Base-by-base conservation (phyloP, 768 basidiomycete genomes). In the Neoboletus magnificus region DNA sequence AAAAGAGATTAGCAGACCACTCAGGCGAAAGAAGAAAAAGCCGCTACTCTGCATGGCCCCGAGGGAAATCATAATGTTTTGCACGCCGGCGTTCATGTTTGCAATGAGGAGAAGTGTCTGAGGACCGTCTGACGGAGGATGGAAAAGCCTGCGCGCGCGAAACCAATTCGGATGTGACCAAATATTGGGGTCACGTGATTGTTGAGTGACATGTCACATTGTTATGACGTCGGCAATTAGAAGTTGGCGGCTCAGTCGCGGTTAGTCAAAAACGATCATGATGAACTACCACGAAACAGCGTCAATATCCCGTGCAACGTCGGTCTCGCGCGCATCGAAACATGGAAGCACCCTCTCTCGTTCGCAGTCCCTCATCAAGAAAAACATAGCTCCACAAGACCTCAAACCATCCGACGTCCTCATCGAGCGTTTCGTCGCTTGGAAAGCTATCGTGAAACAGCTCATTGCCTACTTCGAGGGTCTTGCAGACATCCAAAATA, bases 361-460 rank as follows among this genome's bases (percentile, higher is more conserved):
- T 46, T 84, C 82, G 54, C 89, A 93, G 72, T 88, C 87, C 4
- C 84, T 98, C 66, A 93, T 98, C 79, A 92, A 92, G 81, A 95
- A 93, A 77, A 95, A 91, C 71, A 87, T 92, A 57, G 87, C 91
- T 4, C 85, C 91, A 0, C 86, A 93, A 61, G 94, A 96, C 74
- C 82, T 98, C 44, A 83, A 86, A 48, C 95, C 95, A 0, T 92
- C 91, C 11, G 96, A 99, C 72, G 84, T 99, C 66, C 89, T 99
- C 70, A 97, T 98, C 61, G 96, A 98, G 72, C 87, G 91, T 29
- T 93, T 93, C 67, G 81, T 87, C 9, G 89, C 91, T 0, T 98
- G 95, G 95, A 98, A 97, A 75, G 87, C 85, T 49, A 96, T 98
- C 64, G 92, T 96, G 47, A 96, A 95, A 74, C 94, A 97, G 76